Percentiles rank a stretch among this genome's conserved stretches.
Evolutionary conservation across 2,329 filamentous ascomycete genomes (phyloP).

Genomic region (Ascochyta koolunga): DNA sequence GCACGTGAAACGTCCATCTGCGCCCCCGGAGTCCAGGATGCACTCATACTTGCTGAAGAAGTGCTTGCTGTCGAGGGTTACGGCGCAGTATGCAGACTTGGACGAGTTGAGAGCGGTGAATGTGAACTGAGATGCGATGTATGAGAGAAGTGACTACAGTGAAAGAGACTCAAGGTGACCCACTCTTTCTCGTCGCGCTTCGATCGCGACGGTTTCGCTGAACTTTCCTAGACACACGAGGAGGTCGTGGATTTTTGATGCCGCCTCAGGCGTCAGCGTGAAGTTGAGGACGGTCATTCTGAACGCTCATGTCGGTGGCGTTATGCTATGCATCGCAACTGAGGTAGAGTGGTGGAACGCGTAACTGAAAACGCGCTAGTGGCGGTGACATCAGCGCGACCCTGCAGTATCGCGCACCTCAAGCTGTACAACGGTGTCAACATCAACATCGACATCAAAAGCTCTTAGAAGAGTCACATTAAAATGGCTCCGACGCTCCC

Average conservation of each 20-base stretch:
- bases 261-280: conserved; percentile 74
- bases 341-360: conserved; percentile 2
- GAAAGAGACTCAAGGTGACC: conserved; percentile 23
- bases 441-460: conserved; percentile 16
- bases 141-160: conserved; percentile 26
- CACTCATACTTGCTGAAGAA: conserved; percentile 79
- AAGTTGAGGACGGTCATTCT: conserved; percentile 66
- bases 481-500: conserved; percentile 52
- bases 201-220: conserved; percentile 77
- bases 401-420: conserved; percentile 6
- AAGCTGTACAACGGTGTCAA: conserved; percentile 9
- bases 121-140: conserved; percentile 58
- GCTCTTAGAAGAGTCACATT: background rate
- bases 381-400: conserved; percentile 19
- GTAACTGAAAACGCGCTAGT: conserved; percentile 29
- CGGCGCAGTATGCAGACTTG: conserved; percentile 78
- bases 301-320: conserved; percentile 9
- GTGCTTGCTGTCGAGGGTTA: conserved; percentile 68
- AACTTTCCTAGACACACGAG: conserved; percentile 79
- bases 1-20: conserved; percentile 69
- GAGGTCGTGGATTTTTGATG: conserved; percentile 72
- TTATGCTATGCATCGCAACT: background rate
- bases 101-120: conserved; percentile 80
- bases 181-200: conserved; percentile 72
- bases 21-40: conserved; percentile 47